Evolutionary conservation across 768 basidiomycete genomes (phyloP), one percentile per base, ranked within the genome.

Genomic region (Glaciozyma martinii): DNA sequence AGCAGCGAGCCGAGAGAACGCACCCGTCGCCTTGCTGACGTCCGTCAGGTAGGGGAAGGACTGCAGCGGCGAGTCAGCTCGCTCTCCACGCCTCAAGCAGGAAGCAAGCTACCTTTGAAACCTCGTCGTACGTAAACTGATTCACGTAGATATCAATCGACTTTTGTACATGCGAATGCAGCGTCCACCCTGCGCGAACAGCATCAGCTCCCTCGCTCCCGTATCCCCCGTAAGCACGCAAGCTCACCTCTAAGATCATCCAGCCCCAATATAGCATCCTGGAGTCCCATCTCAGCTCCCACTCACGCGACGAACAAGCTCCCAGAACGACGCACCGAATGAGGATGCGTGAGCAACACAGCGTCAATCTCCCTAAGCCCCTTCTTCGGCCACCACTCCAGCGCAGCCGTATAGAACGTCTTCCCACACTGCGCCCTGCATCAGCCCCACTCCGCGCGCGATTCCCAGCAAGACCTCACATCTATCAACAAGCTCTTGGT

Each of bases 271-370:
- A 90, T 89, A 9, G 91, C 90, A 62, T 78, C 78, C 67, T 76
- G 33, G 7, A 15, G 44, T 21, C 50, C 40, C 33, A 30, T 18
- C 49, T 18, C 13, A 33, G 19, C 21, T 23, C 46, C 29, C 29
- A 16, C 8, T 21, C 27, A 43, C 12, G 21, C 46, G 6, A 19
- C 7, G 44, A 18, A 16, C 30, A 8, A 5, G 72, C 68, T 6
- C 21, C 2, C 62, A 50, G 23, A 59, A 46, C 54, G 40, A 37
- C 49, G 42, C 19, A 66, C 89, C 44, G 89, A 87, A 77, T 93
- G 91, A 12, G 88, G 85, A 76, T 93, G 90, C 0, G 90, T 92
- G 49, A 94, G 83, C 21, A 95, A 78, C 15, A 94, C 80, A 49
- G 83, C 85, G 71, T 88, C 85, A 60, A 87, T 85, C 66, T 80